phyloP scores from a whole-genome alignment of 371 early-diverging fungal species.

The Syncephalastrum sp. region DNA sequence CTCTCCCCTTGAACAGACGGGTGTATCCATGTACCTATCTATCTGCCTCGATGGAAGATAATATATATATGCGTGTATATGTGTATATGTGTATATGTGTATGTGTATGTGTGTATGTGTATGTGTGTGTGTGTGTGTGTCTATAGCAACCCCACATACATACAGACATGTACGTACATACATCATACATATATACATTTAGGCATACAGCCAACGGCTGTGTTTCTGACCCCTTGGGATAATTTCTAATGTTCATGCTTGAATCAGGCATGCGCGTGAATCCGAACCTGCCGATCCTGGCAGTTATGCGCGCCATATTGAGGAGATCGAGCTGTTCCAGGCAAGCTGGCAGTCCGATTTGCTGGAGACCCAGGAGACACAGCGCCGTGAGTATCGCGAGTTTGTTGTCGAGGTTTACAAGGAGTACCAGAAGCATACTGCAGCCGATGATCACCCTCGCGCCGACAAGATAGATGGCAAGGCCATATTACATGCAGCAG shows the following conservation, averaged over 20 bases:
- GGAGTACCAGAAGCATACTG: constrained; percentile 44
- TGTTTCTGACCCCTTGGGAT: too few species aligned
- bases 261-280: too few species aligned
- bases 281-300: too few species aligned
- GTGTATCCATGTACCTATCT: not conserved
- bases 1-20: not conserved
- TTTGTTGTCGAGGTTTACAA: constrained; percentile 68
- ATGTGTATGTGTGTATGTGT: too few species aligned
- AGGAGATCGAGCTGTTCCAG: constrained; percentile 62
- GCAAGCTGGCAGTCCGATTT: constrained; percentile 66
- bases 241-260: too few species aligned
- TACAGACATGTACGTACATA: too few species aligned
- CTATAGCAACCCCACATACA: too few species aligned
- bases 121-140: too few species aligned
- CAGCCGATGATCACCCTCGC: constrained; percentile 18
- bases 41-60: not conserved
- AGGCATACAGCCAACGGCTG: constrained; percentile 17
- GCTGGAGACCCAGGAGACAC: constrained; percentile 55
- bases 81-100: too few species aligned
- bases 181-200: not conserved
- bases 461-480: constrained; percentile 46
- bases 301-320: constrained; percentile 50
- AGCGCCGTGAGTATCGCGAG: constrained; percentile 66
- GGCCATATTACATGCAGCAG: constrained; percentile 50
- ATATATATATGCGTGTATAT: too few species aligned